A percentile compares a stretch with the other conserved stretches of the same genome.
These are phyloP conservation scores for Cymbidium sinense DNA, from an alignment of 106 monocot species.

Conservation along the genomic window DNA sequence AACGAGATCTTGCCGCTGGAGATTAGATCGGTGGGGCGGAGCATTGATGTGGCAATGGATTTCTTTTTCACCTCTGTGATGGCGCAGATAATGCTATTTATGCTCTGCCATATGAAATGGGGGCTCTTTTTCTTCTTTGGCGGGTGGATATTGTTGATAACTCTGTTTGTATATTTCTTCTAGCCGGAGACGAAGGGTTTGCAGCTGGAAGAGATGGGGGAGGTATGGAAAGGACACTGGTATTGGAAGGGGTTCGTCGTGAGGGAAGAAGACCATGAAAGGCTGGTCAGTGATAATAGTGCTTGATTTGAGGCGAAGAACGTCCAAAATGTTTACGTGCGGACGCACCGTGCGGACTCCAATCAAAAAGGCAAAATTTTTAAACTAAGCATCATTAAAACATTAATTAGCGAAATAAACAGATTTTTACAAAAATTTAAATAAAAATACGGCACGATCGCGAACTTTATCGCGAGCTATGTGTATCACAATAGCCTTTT, in stretches of 20 bases:
- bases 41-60: slow-evolving; percentile 18
- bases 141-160: neutral
- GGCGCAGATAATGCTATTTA: slow-evolving; percentile 17
- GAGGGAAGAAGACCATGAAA: too few relatives aligned
- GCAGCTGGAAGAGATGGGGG: slow-evolving; percentile 9
- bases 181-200: slow-evolving; percentile 10
- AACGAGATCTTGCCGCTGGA: slow-evolving; percentile 38
- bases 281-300: too few relatives aligned
- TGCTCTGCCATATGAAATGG: slow-evolving; percentile 24
- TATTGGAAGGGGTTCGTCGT: slow-evolving; percentile 7
- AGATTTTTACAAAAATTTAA: too few relatives aligned
- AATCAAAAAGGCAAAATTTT: too few relatives aligned
- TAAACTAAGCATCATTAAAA: too few relatives aligned
- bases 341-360: too few relatives aligned
- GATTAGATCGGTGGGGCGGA: slow-evolving; percentile 25
- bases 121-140: slow-evolving; percentile 39
- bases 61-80: slow-evolving; percentile 18
- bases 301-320: too few relatives aligned
- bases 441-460: too few relatives aligned
- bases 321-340: too few relatives aligned
- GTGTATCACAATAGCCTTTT: too few relatives aligned
- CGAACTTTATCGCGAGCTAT: too few relatives aligned
- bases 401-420: too few relatives aligned
- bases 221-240: slow-evolving; percentile 12
- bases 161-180: slow-evolving; percentile 2